Evolutionary conservation across 768 basidiomycete genomes (phyloP).

Genomic region (Boletus rubescentipes): DNA sequence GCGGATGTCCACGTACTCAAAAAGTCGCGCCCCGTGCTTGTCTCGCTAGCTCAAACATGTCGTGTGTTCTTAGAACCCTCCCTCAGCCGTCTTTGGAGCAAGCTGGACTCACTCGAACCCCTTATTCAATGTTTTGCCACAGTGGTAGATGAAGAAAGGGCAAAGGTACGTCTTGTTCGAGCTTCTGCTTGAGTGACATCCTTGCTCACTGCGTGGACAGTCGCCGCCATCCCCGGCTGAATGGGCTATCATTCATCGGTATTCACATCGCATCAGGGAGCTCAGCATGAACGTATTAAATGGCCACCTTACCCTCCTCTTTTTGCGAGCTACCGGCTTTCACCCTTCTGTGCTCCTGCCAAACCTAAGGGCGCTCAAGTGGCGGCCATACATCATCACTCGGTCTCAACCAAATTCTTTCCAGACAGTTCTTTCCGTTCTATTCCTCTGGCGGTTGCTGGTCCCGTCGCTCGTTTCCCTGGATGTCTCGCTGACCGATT

Average conservation of each 20-base stretch:
- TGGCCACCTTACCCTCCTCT: not conserved
- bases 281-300: not conserved
- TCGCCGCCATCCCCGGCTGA: not conserved
- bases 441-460: not conserved
- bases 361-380: not conserved
- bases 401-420: too few species aligned
- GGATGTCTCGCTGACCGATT: not conserved
- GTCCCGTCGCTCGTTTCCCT: not conserved
- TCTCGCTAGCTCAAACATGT: conserved; percentile 1
- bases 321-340: not conserved
- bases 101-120: not conserved
- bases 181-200: not conserved
- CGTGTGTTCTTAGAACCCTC: not conserved
- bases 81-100: conserved; percentile 7
- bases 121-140: not conserved
- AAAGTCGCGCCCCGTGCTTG: not conserved
- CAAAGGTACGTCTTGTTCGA: not conserved
- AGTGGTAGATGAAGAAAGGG: not conserved
- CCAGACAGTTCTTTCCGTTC: too few species aligned
- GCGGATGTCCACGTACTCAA: too few species aligned
- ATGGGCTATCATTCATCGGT: not conserved
- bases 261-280: conserved; percentile 3
- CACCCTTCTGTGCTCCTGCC: not conserved
- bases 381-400: not conserved
- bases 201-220: not conserved